Percentiles rank a stretch among this genome's conserved stretches.
Evolutionary conservation across 257 asterid genomes (phyloP).

Genomic region (Gentiana macrophylla): DNA sequence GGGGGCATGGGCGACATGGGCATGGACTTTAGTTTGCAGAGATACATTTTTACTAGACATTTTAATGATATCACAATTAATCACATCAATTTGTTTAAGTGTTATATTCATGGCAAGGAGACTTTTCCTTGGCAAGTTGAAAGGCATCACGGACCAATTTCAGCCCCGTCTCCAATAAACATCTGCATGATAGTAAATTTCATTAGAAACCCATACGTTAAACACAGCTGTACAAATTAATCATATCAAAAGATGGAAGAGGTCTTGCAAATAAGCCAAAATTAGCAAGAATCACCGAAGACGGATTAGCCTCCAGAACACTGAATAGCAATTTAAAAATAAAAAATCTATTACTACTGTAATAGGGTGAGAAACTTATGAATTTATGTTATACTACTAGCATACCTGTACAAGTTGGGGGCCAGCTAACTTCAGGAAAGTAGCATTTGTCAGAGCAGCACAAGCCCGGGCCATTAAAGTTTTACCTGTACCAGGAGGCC

Average conservation of each 20-base stretch:
- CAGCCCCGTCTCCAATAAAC: constrained; percentile 85
- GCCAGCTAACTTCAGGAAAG: constrained; percentile 83
- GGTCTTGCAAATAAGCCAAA: no score
- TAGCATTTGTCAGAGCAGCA: constrained; percentile 92
- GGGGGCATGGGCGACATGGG: no score
- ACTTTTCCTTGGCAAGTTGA: constrained; percentile 79
- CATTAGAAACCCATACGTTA: no score
- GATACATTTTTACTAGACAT: no score
- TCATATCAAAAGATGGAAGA: no score
- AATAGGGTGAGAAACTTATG: no score
- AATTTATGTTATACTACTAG: neutral
- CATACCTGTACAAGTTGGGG: constrained; percentile 87
- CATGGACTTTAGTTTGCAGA: no score
- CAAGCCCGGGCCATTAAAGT: constrained; percentile 90
- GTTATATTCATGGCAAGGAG: constrained; percentile 86
- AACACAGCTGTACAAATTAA: neutral
- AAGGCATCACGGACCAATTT: constrained; percentile 91
- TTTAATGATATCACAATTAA: constrained; percentile 2
- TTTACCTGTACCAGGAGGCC: constrained; percentile 87
- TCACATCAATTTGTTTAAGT: constrained; percentile 86
- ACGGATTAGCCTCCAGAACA: no score
- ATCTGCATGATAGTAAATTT: constrained; percentile 30
- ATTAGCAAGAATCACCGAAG: no score
- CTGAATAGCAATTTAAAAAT: neutral
- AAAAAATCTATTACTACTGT: neutral